Base-by-base conservation (phyloP, 345 rosid genomes). In the Lepidium aucheri region DNA sequence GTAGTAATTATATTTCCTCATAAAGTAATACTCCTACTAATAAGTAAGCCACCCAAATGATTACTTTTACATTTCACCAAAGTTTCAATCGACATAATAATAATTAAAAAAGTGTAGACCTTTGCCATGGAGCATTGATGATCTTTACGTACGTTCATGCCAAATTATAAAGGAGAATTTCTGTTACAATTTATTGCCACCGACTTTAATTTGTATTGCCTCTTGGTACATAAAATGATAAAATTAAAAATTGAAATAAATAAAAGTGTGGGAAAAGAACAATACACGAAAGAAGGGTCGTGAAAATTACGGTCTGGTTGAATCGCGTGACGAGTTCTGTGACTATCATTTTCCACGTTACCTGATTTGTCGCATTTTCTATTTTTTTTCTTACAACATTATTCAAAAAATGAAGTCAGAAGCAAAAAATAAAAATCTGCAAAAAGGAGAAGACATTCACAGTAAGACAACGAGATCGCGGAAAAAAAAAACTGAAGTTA, bases 361-460 rank as follows among this genome's bases (percentile, higher is more conserved):
- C 80, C 74, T 72, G 77, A 77, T 77, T 72, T 77, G 77, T 72
- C 54, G 46, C 70, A 47, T 64, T 64, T n/a, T 58, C 40, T 16
- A 1, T 10, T 14, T 28, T 14, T 28, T 16, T 15, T 13, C 8
- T 35, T 17, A 11, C 18, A 11, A 36, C 33, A 39, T 39, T 41
- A 18, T 22, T 56, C 6, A 8, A 56, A 70, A 71, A 55, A 8
- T 11, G 44, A 38, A 63, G 42, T 54, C 42, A 47, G 15, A 13
- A 40, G 9, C n/a, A 64, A 16, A 14, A 5, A 28, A 18, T 18
- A 72, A 43, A 47, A 8, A 39, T 35, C 11, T 8, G 20, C 28
- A 9, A 8, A 15, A 34, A 60, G 4, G 61, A 18, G 62, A 55
- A 66, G 70, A 54, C 62, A 43, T 68, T 44, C 16, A 45, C 72